Evolutionary conservation across 192 early-diverging fungal species (phyloP).

Genomic region (Coemansia sp.): DNA sequence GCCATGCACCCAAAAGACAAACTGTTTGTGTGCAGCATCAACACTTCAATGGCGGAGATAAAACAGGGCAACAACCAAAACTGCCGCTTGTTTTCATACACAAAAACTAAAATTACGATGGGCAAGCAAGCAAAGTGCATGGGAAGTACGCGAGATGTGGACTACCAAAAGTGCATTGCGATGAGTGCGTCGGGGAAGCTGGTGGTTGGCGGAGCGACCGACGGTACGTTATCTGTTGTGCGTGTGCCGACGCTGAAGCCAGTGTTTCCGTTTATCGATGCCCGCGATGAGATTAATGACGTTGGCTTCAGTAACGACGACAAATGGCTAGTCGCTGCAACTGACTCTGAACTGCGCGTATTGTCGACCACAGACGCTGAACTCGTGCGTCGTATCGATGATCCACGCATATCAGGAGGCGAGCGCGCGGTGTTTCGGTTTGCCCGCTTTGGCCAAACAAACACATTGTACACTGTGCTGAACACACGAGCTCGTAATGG

Average conservation of each 20-base stretch:
- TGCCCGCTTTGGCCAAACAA: slow-evolving; percentile 30
- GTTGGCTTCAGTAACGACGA: slow-evolving; percentile 32
- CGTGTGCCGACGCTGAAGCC: slow-evolving; percentile 36
- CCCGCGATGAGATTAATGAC: slow-evolving; percentile 43
- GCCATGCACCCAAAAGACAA: slow-evolving; percentile 75
- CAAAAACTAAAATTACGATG: slow-evolving; percentile 25
- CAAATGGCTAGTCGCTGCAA: slow-evolving; percentile 39
- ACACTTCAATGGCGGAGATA: slow-evolving; percentile 62
- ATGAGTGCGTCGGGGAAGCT: slow-evolving; percentile 35
- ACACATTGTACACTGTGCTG: slow-evolving; percentile 46
- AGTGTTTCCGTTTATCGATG: slow-evolving; percentile 42
- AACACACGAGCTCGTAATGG: slow-evolving; percentile 44
- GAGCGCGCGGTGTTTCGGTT: slow-evolving; percentile 38
- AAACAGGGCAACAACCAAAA: slow-evolving; percentile 73
- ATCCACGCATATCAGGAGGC: slow-evolving; percentile 34
- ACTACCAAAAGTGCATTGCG: slow-evolving; percentile 43
- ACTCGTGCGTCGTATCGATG: slow-evolving; percentile 37
- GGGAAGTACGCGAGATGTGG: slow-evolving; percentile 34
- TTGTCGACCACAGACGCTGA: slow-evolving; percentile 19
- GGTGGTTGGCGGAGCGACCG: slow-evolving; percentile 42
- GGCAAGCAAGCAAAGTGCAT: slow-evolving; percentile 32
- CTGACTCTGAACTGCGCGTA: slow-evolving; percentile 36
- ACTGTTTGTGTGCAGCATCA: slow-evolving; percentile 70
- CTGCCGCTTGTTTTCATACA: slow-evolving; percentile 70
- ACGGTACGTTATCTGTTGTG: slow-evolving; percentile 46